These are phyloP conservation scores for Botryosphaeria agaves DNA, from an alignment of 2,329 filamentous ascomycete species.

Conservation along the genomic window DNA sequence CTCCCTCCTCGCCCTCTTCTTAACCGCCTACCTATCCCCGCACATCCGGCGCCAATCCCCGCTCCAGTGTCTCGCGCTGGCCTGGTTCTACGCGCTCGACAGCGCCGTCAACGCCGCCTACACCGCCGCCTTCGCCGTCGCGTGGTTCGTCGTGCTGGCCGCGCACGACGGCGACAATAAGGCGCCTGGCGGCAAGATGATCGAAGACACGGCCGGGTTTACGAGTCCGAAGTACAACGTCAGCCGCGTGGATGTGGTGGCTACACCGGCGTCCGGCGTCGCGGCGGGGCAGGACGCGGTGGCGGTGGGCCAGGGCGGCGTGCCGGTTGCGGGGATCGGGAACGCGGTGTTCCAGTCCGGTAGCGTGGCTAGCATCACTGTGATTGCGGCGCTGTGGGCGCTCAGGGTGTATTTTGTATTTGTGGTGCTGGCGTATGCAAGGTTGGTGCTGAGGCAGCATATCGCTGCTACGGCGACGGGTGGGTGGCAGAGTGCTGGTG, in stretches of 20 bases:
- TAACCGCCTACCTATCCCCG: conserved; percentile 54
- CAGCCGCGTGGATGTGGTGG: conserved; percentile 36
- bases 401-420: conserved; percentile 71
- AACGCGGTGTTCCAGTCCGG: conserved; percentile 48
- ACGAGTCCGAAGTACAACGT: conserved; percentile 45
- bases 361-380: conserved; percentile 56
- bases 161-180: conserved; percentile 30
- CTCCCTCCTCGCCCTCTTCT: conserved; percentile 52
- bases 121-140: conserved; percentile 63
- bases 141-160: conserved; percentile 69
- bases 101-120: conserved; percentile 67
- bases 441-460: conserved; percentile 56
- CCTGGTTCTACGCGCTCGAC: conserved; percentile 75
- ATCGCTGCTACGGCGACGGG: conserved; percentile 29
- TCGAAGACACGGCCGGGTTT: conserved; percentile 47
- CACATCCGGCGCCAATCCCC: conserved; percentile 66
- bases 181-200: conserved; percentile 33
- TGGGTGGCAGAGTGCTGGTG: conserved; percentile 11
- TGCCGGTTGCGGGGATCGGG: conserved; percentile 30
- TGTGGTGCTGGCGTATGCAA: conserved; percentile 68
- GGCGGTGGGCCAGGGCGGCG: conserved; percentile 22
- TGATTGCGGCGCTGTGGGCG: conserved; percentile 57
- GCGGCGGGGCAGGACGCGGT: conserved; percentile 34
- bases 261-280: conserved; percentile 26
- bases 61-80: conserved; percentile 63